Evolutionary conservation across 257 asterid genomes (phyloP).

Genomic region (Nicotiana attenuata): DNA sequence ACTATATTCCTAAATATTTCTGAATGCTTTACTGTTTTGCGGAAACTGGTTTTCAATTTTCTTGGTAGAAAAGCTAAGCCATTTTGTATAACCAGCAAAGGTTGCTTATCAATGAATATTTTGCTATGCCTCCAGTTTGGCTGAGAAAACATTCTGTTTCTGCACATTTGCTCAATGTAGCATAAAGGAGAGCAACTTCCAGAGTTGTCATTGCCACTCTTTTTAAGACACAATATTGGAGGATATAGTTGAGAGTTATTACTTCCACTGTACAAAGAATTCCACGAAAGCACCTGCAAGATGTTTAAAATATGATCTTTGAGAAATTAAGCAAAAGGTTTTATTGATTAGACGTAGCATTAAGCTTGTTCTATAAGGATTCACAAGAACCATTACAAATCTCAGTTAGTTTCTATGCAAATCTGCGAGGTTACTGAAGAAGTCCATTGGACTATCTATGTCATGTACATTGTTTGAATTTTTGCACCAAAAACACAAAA

Average conservation of each 20-base stretch:
- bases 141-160: conserved; percentile 19
- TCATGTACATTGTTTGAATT: too few species aligned
- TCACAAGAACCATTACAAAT: neutral
- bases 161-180: conserved; percentile 14
- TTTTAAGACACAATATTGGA: conserved; percentile 25
- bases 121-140: conserved; percentile 31
- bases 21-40: conserved; percentile 21
- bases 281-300: conserved; percentile 43
- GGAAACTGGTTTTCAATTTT: conserved; percentile 25
- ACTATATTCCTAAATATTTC: conserved; percentile 23
- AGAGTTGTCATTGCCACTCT: conserved; percentile 1
- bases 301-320: neutral
- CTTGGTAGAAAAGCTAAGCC: conserved; percentile 24
- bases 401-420: neutral
- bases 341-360: neutral
- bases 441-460: neutral
- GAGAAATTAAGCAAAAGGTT: neutral
- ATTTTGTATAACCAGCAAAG: conserved; percentile 28
- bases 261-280: conserved; percentile 21
- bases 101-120: conserved; percentile 24
- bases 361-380: neutral
- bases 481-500: too few species aligned
- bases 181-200: conserved; percentile 7
- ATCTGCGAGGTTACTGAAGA: neutral
- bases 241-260: conserved; percentile 22